Evolutionary conservation across 2,329 filamentous ascomycete species (phyloP).

Genomic region (Macrophomina pseudophaseolina): DNA sequence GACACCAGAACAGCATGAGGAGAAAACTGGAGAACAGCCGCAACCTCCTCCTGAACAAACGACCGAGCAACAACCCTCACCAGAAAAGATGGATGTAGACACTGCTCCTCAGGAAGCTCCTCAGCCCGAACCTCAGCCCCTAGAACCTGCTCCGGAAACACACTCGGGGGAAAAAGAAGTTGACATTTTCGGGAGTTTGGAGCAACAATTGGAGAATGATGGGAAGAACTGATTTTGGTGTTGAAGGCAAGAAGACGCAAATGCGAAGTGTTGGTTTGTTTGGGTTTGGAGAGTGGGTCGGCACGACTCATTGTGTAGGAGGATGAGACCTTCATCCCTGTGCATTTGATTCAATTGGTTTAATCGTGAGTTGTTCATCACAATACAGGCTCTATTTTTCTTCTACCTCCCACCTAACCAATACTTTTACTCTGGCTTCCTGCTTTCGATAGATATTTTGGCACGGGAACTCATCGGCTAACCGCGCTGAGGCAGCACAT

Average conservation of each 20-base stretch:
- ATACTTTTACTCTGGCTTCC: too few relatives aligned
- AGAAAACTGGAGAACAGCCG: background rate
- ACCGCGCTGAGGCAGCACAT: too few relatives aligned
- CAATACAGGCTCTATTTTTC: background rate
- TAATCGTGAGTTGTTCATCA: background rate
- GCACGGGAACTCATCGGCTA: too few relatives aligned
- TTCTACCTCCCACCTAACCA: background rate
- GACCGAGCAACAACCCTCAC: background rate
- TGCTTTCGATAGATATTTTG: too few relatives aligned
- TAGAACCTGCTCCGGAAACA: background rate
- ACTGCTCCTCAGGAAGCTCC: background rate
- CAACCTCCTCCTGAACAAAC: background rate
- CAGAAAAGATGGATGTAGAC: constrained; percentile 5
- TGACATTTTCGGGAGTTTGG: constrained; percentile 55
- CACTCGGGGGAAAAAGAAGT: constrained; percentile 34
- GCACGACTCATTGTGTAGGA: too few relatives aligned
- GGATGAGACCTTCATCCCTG: background rate
- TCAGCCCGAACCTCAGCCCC: too few relatives aligned
- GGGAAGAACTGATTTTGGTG: constrained; percentile 1
- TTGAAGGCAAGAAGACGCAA: too few relatives aligned
- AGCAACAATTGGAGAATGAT: constrained; percentile 47
- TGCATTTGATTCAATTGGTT: background rate
- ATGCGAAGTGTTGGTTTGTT: background rate
- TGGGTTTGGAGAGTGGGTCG: background rate
- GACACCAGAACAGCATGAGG: background rate